phyloP scores from a whole-genome alignment of 2,329 filamentous ascomycete species.

The Ascochyta viciae-villosae region DNA sequence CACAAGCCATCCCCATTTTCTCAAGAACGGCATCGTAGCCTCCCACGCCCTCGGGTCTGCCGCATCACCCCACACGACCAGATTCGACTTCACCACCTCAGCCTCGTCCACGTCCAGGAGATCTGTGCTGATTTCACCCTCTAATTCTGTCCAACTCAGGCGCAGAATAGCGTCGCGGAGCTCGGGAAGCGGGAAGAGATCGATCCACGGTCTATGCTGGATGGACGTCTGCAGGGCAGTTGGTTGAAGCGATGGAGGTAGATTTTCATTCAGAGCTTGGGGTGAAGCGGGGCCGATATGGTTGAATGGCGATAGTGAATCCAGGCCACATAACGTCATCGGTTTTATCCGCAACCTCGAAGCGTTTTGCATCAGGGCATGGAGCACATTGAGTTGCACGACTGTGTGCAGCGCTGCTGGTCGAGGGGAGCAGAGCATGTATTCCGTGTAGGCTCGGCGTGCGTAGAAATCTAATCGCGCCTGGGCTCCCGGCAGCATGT shows the following conservation, averaged over 20 bases:
- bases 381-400: constrained; percentile 3
- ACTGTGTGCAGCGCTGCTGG: not conserved
- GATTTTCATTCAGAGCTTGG: not conserved
- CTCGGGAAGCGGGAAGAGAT: constrained; percentile 44
- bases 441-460: constrained; percentile 1
- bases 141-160: constrained; percentile 42
- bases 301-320: constrained; percentile 4
- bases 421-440: not conserved
- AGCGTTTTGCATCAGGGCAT: constrained; percentile 6
- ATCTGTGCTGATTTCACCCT: constrained; percentile 10
- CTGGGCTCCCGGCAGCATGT: not conserved
- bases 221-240: constrained; percentile 47
- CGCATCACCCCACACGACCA: constrained; percentile 59
- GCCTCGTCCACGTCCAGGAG: constrained; percentile 19
- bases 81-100: constrained; percentile 29
- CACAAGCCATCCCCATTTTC: constrained; percentile 54
- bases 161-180: constrained; percentile 47
- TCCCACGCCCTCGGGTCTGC: constrained; percentile 57
- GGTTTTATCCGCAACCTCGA: not conserved
- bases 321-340: not conserved
- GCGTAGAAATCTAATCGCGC: not conserved
- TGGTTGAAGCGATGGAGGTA: constrained; percentile 24
- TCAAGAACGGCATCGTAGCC: constrained; percentile 52
- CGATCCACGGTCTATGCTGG: constrained; percentile 51
- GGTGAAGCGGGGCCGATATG: not conserved